Evolutionary conservation across 352 stramenopile species (phyloP).

Genomic region (Pythium aristosporum): DNA sequence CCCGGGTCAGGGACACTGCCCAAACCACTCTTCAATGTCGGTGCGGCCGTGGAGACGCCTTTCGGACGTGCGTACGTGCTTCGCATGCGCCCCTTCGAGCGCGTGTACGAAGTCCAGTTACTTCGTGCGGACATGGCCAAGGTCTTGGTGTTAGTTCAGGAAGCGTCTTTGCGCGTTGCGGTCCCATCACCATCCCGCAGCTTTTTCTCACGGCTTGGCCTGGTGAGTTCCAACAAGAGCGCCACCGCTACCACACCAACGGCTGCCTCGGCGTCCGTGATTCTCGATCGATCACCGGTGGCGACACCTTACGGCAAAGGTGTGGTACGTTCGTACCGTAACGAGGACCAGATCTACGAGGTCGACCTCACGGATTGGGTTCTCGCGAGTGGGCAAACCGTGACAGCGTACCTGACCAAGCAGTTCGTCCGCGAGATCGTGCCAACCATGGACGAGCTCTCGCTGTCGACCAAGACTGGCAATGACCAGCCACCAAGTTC

Average conservation of each 20-base stretch:
- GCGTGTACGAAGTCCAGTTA: conserved; percentile 70
- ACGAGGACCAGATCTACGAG: conserved; percentile 44
- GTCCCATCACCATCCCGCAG: conserved; percentile 56
- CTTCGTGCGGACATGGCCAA: conserved; percentile 42
- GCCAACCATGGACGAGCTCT: conserved; percentile 34
- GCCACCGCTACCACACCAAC: conserved; percentile 14
- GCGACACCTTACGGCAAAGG: conserved; percentile 64
- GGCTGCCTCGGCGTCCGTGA: not conserved
- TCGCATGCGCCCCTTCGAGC: conserved; percentile 57
- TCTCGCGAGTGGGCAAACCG: conserved; percentile 34
- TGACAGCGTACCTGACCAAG: conserved; percentile 58
- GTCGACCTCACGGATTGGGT: conserved; percentile 55
- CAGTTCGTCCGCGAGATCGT: conserved; percentile 34
- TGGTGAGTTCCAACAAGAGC: conserved; percentile 30
- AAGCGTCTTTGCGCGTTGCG: conserved; percentile 46
- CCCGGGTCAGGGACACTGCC: conserved; percentile 30
- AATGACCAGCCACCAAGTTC: conserved; percentile 16
- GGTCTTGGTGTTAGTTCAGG: conserved; percentile 51
- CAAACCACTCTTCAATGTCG: conserved; percentile 55
- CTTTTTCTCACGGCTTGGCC: conserved; percentile 68
- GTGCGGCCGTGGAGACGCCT: conserved; percentile 64
- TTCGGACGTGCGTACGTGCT: conserved; percentile 74
- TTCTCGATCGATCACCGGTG: conserved; percentile 40
- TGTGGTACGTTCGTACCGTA: conserved; percentile 46
- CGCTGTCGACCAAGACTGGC: conserved; percentile 23